Evolutionary conservation across 768 basidiomycete genomes (phyloP), one percentile per base, ranked within the genome.

Genomic region (Phanerochaete sordida): DNA sequence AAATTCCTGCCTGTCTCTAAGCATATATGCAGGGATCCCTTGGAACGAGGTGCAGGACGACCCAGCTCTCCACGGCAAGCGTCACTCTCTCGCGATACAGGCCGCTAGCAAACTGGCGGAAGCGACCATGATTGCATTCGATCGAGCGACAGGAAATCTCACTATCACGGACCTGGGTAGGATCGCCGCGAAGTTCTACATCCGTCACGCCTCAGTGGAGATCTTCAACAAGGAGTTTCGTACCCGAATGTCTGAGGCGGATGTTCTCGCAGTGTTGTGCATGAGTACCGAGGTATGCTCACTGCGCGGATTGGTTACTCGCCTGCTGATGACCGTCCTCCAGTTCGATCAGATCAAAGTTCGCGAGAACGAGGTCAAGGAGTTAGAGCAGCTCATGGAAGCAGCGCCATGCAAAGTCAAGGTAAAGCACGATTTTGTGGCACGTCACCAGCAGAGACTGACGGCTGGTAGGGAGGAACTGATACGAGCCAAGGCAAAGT

Each of bases 121-220:
- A 28, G 79, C 85, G 13, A 79, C 82, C 43, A 99, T 99, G 97
- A 88, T 98, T 55, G 78, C 83, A 47, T 91, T 87, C 67, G 87
- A 94, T 66, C 70, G 75, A 35, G 70, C 70, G 0, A 80, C 76
- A 4, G 84, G 83, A 13, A 74, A 80, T 1, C 87, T 97, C 58
- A 75, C 80, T 2, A 84, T 88, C 64, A 93, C 90, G n/a, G 95
- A 97, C 64, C 74, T 96, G 2, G 97, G 97, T n/a, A 79, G 94
- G 64, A 95, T 98, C 66, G 95, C 97, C 0, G 93, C 96, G 3
- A 95, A 91, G 73, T 99, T 97, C 73, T 99, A 98, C 73, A 90
- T 99, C 69, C 84, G 90, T 21, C 76, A 93, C 70, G 75, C 83
- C 46, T 94, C 92, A 3, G 87, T 98, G 35, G 92, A 93, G 71